Percentiles rank a stretch among this genome's conserved stretches.
phyloP scores from a whole-genome alignment of 164 flowering plant species.

The grape (Vitis vinifera) region ASM3070453v1 NC_081806.1:3338001-3338500 shows the following conservation, averaged over 20 bases:
- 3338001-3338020: too few relatives aligned
- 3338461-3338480: conserved; percentile 33
- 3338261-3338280: conserved; percentile 31
- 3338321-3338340: conserved; percentile 10
- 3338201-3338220: too few relatives aligned
- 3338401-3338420: conserved; percentile 15
- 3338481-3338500: conserved; percentile 8
- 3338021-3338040: too few relatives aligned
- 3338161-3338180: too few relatives aligned
- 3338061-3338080: too few relatives aligned
- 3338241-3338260: conserved; percentile 21
- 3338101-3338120: too few relatives aligned
- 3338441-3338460: conserved; percentile 28
- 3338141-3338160: too few relatives aligned
- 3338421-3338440: conserved; percentile 28
- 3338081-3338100: too few relatives aligned
- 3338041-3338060: too few relatives aligned
- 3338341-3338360: conserved; percentile 21
- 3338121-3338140: too few relatives aligned
- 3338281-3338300: conserved; percentile 17
- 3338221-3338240: too few relatives aligned
- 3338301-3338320: conserved; percentile 30
- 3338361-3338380: conserved; percentile 32
- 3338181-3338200: too few relatives aligned
- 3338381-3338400: conserved; percentile 2